Evolutionary conservation across 352 stramenopile species (phyloP), one percentile per base, ranked within the genome.

Genomic region (Globisporangium paddicum): DNA sequence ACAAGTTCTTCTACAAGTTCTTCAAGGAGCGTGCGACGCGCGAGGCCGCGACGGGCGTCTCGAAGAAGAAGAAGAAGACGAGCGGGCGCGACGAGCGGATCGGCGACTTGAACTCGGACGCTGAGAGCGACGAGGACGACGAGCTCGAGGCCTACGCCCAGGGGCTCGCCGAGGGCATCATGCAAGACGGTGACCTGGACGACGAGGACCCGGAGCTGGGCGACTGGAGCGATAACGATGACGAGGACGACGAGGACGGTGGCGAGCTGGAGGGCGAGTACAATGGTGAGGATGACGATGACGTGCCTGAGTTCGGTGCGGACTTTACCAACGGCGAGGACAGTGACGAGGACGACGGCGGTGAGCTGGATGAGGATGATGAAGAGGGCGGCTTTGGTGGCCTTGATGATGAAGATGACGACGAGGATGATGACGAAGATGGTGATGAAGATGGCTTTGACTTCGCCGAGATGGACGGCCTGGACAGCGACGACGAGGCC

Each of bases 1-100:
- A 97, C 62, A 69, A 85, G 26, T 98, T 98, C 75, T 97, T 98
- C 61, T 95, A 97, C 77, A 96, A 96, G 66, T 98, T 96, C 56
- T 98, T 97, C 68, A 82, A 94, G 54, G 85, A 94, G 59, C 79
- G 88, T 26, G 83, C 77, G 19, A 62, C 82, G 38, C 73, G 75
- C 0, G 77, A 93, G 45, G 68, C 66, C 37, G 28, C 60, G 60
- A 47, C 58, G 54, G 19, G 50, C 49, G 53, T 73, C 49, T 41
- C 67, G 46, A 71, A 58, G 58, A 69, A 72, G 25, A 67, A 69
- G 49, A 72, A 72, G 51, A 68, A 68, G 45, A 86, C 77, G 61
- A 73, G 73, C 55, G 51, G 9, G 14, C 60, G 53, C 21, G 64
- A 73, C 38, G 73, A 77, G 40, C 69, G 60, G 0, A 65, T 82